phyloP scores from a whole-genome alignment of 306 rosid species.

The Lablab purpureus region DNA sequence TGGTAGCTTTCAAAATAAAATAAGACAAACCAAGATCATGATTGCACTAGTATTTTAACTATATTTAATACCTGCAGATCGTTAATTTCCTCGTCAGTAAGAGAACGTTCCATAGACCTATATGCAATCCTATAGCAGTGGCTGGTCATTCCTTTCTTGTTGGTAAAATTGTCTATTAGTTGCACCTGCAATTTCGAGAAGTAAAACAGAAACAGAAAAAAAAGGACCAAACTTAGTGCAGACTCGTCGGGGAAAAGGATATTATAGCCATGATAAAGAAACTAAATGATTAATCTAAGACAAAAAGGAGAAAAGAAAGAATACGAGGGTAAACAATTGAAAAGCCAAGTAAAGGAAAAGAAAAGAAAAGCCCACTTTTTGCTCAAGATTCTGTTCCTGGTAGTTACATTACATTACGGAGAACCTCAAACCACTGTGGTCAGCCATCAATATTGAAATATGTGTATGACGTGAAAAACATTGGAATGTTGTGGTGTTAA shows the following conservation, averaged over 20 bases:
- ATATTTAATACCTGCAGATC: constrained; percentile 58
- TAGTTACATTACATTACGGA: neutral
- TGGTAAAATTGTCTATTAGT: constrained; percentile 94
- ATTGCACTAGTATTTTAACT: constrained; percentile 23
- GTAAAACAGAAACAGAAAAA: constrained; percentile 34
- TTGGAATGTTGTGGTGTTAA: neutral
- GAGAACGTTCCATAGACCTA: constrained; percentile 96
- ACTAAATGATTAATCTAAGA: constrained; percentile 13
- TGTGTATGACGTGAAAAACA: neutral
- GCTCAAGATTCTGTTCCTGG: neutral
- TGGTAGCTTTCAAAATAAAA: constrained; percentile 28
- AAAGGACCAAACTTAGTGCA: constrained; percentile 10
- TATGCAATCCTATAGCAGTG: constrained; percentile 96
- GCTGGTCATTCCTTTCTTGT: constrained; percentile 96
- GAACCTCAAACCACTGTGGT: neutral
- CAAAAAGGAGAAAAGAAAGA: neutral
- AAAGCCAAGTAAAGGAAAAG: neutral
- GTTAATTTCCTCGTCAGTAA: constrained; percentile 93
- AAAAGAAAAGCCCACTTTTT: constrained; percentile 2
- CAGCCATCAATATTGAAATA: neutral
- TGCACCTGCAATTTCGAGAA: constrained; percentile 67
- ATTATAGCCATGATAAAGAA: constrained; percentile 11
- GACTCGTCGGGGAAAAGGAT: neutral
- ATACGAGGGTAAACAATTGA: constrained; percentile 5
- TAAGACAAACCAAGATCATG: constrained; percentile 1